These are phyloP conservation scores for Euphorbia schlechtendalii DNA, from an alignment of 441 rosid genomes.

Conservation along the genomic window DNA sequence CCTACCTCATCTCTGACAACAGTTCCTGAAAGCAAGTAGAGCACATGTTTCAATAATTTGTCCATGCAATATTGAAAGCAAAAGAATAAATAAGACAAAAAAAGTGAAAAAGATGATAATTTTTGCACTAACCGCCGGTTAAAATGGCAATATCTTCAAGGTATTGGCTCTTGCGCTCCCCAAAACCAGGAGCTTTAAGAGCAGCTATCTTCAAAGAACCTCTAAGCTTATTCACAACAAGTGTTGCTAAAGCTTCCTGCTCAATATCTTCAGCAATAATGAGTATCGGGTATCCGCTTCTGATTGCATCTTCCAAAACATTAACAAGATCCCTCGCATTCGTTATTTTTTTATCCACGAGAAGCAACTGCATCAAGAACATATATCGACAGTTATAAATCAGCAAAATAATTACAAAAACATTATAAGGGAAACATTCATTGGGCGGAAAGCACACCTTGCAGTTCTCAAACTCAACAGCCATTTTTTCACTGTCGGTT, in stretches of 20 bases:
- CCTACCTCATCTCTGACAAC: conserved; percentile 89
- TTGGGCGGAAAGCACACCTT: conserved; percentile 38
- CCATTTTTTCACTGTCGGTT: conserved; percentile 91
- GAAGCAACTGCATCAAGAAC: conserved; percentile 66
- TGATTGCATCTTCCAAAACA: conserved; percentile 81
- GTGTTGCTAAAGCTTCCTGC: conserved; percentile 96
- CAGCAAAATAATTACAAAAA: not conserved
- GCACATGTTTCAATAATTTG: not conserved
- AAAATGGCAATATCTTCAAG: conserved; percentile 94
- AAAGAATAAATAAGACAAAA: no score
- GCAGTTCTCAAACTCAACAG: conserved; percentile 91
- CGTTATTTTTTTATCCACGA: conserved; percentile 91
- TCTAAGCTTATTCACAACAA: conserved; percentile 95
- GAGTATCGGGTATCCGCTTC: conserved; percentile 61
- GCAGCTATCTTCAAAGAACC: conserved; percentile 94
- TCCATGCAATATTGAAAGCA: no score
- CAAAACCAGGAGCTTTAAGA: conserved; percentile 96
- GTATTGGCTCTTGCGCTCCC: conserved; percentile 92
- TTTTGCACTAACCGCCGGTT: conserved; percentile 60
- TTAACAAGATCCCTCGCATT: conserved; percentile 89
- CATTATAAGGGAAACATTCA: not conserved
- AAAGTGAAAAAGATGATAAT: not conserved
- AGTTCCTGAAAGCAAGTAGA: conserved; percentile 41
- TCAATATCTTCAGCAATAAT: conserved; percentile 91
- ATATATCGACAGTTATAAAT: not conserved